phyloP scores from a whole-genome alignment of 805 yeast genomes.

The Blastobotrys chiropterorum region DNA sequence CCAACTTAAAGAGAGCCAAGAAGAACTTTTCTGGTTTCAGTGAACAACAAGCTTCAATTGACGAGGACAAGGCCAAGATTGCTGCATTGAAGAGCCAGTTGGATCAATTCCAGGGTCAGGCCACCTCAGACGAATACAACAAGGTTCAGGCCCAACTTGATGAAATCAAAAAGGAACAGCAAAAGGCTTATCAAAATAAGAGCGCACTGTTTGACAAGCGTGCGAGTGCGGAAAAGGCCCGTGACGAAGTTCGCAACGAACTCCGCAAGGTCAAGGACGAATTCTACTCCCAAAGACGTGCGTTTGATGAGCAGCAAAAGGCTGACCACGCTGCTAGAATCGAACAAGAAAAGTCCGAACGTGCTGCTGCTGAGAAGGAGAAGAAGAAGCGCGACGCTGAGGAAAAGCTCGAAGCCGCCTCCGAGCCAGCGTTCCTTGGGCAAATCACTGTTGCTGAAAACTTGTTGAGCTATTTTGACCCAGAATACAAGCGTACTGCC shows the following conservation, averaged over 20 bases:
- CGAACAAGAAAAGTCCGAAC: constrained; percentile 60
- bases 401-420: constrained; percentile 64
- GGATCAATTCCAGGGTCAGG: constrained; percentile 50
- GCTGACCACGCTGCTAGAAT: constrained; percentile 64
- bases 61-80: constrained; percentile 69
- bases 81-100: constrained; percentile 66
- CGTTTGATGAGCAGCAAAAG: constrained; percentile 61
- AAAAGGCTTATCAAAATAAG: constrained; percentile 60
- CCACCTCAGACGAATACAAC: constrained; percentile 63
- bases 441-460: constrained; percentile 75
- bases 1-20: constrained; percentile 70
- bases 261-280: constrained; percentile 66
- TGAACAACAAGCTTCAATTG: constrained; percentile 71
- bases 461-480: constrained; percentile 70
- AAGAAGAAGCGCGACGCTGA: constrained; percentile 59
- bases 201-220: constrained; percentile 58
- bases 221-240: constrained; percentile 56
- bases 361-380: constrained; percentile 43
- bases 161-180: constrained; percentile 52
- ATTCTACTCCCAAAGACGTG: constrained; percentile 67
- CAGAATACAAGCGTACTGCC: constrained; percentile 59
- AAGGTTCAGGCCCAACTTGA: constrained; percentile 59
- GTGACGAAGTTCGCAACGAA: constrained; percentile 60
- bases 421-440: constrained; percentile 71
- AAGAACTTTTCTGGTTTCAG: constrained; percentile 72